Conservation (phyloP, 306 rosid species). For the Pachyrhizus erosus region DNA sequence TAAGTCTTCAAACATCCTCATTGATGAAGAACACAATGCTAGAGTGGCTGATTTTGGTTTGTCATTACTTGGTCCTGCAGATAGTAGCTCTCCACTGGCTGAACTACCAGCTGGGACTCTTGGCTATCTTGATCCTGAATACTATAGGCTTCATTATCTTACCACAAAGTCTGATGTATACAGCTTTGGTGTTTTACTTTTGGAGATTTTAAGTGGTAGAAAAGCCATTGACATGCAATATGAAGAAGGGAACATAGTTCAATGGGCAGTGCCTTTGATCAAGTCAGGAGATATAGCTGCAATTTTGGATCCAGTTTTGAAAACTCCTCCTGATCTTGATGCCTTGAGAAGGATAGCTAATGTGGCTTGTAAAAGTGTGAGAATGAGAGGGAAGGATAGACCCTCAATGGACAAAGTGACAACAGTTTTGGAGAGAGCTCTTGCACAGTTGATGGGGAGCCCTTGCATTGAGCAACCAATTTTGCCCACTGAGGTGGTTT, state of each 20-base stretch:
- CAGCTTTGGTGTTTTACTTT: constrained; percentile 11
- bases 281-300: neutral
- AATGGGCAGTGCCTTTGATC: constrained; percentile 16
- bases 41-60: constrained; percentile 26
- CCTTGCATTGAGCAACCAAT: constrained; percentile 19
- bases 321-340: constrained; percentile 6
- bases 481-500: constrained; percentile 20
- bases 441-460: constrained; percentile 10
- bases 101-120: constrained; percentile 17
- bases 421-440: constrained; percentile 14
- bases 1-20: neutral
- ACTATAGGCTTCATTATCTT: constrained; percentile 13
- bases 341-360: neutral
- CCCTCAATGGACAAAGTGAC: constrained; percentile 23
- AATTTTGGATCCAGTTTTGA: constrained; percentile 1
- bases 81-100: constrained; percentile 18
- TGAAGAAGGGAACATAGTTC: constrained; percentile 17
- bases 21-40: constrained; percentile 15
- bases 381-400: constrained; percentile 17
- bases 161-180: constrained; percentile 17
- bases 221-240: constrained; percentile 8
- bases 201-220: constrained; percentile 10
- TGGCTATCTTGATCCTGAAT: constrained; percentile 24
- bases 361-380: constrained; percentile 11
- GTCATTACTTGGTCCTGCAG: constrained; percentile 21